These are phyloP conservation scores for Jackrogersella minutella DNA, from an alignment of 495 filamentous ascomycete species.

Conservation along the genomic window DNA sequence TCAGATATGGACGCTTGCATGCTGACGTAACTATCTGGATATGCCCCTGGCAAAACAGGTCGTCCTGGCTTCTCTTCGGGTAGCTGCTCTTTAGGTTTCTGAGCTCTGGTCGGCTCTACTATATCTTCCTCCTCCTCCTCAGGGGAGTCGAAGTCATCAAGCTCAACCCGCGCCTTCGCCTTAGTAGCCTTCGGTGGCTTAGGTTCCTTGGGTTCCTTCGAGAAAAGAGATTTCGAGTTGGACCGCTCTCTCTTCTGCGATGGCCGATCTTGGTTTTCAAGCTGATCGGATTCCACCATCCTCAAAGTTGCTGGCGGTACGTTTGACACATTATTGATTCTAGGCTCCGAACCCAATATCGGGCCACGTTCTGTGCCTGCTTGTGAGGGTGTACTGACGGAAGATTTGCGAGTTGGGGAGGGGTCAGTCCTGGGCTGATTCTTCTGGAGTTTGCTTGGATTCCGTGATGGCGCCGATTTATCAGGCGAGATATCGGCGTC, in stretches of 20 bases:
- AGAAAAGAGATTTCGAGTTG: constrained; percentile 32
- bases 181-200: constrained; percentile 61
- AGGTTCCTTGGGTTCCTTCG: constrained; percentile 55
- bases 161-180: constrained; percentile 56
- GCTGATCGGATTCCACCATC: constrained; percentile 64
- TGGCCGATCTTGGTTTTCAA: constrained; percentile 49
- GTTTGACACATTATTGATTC: constrained; percentile 53
- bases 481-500: constrained; percentile 44
- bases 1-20: constrained; percentile 39
- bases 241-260: constrained; percentile 47
- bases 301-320: constrained; percentile 65
- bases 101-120: constrained; percentile 37
- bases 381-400: constrained; percentile 30
- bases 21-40: constrained; percentile 49
- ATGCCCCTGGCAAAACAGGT: constrained; percentile 46
- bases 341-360: constrained; percentile 47
- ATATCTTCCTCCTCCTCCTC: constrained; percentile 53
- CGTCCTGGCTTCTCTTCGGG: constrained; percentile 28
- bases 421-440: constrained; percentile 61
- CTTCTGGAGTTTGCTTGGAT: constrained; percentile 80
- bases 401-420: constrained; percentile 59
- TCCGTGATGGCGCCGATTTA: constrained; percentile 58
- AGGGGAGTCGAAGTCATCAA: constrained; percentile 60
- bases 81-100: constrained; percentile 27
- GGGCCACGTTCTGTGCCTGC: constrained; percentile 40